Evolutionary conservation across 148 eudicot genomes (phyloP).

Genomic region (Polygonum maritimum): DNA sequence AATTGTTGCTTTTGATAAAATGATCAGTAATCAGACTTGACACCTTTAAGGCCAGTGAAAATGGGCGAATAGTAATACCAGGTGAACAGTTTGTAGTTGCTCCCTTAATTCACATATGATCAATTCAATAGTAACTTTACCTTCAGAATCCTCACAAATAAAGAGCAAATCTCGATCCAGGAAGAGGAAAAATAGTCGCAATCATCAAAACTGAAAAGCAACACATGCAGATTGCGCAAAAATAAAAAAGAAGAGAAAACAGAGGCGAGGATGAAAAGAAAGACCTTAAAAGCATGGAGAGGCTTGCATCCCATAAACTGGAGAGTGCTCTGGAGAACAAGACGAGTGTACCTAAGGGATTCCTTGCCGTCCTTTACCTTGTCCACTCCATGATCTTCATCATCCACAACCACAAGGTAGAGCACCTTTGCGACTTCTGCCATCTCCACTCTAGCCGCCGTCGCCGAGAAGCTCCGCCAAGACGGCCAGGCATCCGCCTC

Average conservation of each 20-base stretch:
- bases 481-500: slow-evolving; percentile 75
- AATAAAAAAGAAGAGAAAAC: not conserved
- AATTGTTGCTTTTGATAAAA: no score
- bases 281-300: slow-evolving; percentile 95
- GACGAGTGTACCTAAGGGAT: slow-evolving; percentile 81
- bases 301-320: slow-evolving; percentile 98
- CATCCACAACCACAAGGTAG: no score
- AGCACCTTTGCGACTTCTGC: no score
- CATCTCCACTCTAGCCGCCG: no score
- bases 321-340: slow-evolving; percentile 81
- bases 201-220: not conserved
- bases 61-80: no score
- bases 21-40: no score
- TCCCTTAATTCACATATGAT: not conserved
- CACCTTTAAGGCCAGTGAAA: no score
- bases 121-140: not conserved
- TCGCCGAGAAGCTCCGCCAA: slow-evolving; percentile 52
- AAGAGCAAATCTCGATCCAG: not conserved
- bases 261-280: not conserved
- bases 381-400: no score
- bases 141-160: not conserved
- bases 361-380: slow-evolving; percentile 21
- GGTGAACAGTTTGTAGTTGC: not conserved
- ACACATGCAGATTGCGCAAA: not conserved
- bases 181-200: not conserved